Percentiles rank a stretch among this genome's conserved stretches.
Conservation (phyloP, 1,139 yeast species). For the Diutina siamensis region DNA sequence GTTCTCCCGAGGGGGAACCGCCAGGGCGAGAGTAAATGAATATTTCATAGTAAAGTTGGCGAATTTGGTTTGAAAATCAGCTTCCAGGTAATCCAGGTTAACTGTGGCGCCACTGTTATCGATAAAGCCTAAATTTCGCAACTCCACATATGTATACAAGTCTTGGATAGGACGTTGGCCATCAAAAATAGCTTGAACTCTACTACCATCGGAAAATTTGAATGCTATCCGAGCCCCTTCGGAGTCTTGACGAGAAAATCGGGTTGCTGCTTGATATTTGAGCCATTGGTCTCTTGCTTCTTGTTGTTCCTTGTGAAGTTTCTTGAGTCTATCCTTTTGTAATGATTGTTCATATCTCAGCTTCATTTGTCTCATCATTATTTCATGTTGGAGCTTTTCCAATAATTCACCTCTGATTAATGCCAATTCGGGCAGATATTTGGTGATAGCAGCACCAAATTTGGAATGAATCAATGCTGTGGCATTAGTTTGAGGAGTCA, state of each 20-base stretch:
- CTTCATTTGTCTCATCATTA: slow-evolving; percentile 64
- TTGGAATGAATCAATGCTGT: slow-evolving; percentile 22
- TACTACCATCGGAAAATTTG: slow-evolving; percentile 39
- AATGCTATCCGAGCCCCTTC: slow-evolving; percentile 43
- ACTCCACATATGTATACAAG: slow-evolving; percentile 48
- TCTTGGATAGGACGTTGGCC: slow-evolving; percentile 38
- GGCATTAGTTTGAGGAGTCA: slow-evolving; percentile 24
- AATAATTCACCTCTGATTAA: slow-evolving; percentile 50
- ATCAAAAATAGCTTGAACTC: slow-evolving; percentile 38
- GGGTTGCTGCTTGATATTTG: slow-evolving; percentile 22
- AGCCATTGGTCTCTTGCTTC: slow-evolving; percentile 20
- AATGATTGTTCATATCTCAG: slow-evolving; percentile 64
- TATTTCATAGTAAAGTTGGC: slow-evolving; percentile 17
- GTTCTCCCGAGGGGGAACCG: slow-evolving; percentile 27
- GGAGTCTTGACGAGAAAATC: slow-evolving; percentile 6
- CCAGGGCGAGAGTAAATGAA: slow-evolving; percentile 24
- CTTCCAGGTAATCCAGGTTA: slow-evolving; percentile 34
- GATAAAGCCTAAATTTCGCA: slow-evolving; percentile 11
- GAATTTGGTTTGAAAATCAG: slow-evolving; percentile 15
- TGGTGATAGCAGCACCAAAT: slow-evolving; percentile 32
- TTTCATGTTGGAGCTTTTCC: slow-evolving; percentile 48
- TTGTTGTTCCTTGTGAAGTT: slow-evolving; percentile 16
- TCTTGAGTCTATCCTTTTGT: slow-evolving; percentile 37
- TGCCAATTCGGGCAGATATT: slow-evolving; percentile 51
- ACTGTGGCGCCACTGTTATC: slow-evolving; percentile 15